These are phyloP conservation scores for Trichoderma gracile DNA, from an alignment of 2,329 filamentous ascomycete species.

Conservation along the genomic window DNA sequence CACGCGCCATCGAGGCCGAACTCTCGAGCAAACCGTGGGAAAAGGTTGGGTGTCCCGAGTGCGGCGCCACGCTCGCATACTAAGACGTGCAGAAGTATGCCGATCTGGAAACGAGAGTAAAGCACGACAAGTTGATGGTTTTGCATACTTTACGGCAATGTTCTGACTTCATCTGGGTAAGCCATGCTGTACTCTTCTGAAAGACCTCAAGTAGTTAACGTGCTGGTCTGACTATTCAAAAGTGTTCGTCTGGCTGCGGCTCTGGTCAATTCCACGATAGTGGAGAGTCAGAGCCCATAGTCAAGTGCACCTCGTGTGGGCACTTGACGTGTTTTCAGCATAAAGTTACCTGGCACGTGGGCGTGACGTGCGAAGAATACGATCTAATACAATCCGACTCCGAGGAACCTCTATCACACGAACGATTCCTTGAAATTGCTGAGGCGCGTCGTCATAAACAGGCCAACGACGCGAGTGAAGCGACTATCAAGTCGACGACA, in stretches of 20 bases:
- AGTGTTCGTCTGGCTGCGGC: conserved; percentile 16
- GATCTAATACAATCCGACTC: background rate
- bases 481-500: background rate
- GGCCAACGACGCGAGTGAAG: background rate
- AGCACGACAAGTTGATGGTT: background rate
- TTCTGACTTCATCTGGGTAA: conserved; percentile 12
- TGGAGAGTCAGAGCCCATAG: conserved; percentile 1
- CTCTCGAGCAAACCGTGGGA: conserved; percentile 2
- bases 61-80: background rate
- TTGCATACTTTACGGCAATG: background rate
- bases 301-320: conserved; percentile 10
- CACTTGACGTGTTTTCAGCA: conserved; percentile 12
- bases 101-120: background rate
- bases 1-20: background rate
- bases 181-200: background rate
- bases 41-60: conserved; percentile 12
- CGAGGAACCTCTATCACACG: background rate
- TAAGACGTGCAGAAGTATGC: conserved; percentile 3
- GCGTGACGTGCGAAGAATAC: conserved; percentile 13
- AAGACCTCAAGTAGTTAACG: background rate
- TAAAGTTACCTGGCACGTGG: conserved; percentile 6
- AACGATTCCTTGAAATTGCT: background rate
- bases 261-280: conserved; percentile 16
- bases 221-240: background rate
- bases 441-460: background rate